phyloP scores from a whole-genome alignment of 1,284 basidiomycete species.

The Tilletia horrida region DNA sequence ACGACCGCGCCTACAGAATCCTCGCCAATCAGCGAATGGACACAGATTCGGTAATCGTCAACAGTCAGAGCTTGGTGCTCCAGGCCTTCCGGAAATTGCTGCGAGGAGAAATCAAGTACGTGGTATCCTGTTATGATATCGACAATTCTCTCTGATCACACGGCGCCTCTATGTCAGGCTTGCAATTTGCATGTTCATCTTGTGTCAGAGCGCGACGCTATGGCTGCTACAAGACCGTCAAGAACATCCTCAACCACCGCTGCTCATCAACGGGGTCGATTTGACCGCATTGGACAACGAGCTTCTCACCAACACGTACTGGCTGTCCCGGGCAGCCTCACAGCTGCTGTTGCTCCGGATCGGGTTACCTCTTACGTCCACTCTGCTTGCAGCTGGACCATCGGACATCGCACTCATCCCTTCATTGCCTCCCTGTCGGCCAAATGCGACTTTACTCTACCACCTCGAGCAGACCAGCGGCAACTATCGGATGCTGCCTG shows the following conservation, averaged over 20 bases:
- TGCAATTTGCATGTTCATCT: background rate
- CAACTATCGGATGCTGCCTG: background rate
- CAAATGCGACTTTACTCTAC: background rate
- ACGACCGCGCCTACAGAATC: background rate
- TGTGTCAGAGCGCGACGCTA: background rate
- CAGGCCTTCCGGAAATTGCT: background rate
- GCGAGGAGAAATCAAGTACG: background rate
- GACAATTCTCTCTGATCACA: background rate
- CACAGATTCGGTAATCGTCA: conserved; percentile 11
- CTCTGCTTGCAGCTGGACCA: background rate
- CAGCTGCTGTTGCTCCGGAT: background rate
- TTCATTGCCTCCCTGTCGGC: background rate
- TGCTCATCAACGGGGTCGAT: background rate
- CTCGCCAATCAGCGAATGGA: conserved; percentile 5
- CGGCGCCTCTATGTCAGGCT: background rate
- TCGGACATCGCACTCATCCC: background rate
- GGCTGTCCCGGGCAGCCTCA: background rate
- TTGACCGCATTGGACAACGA: background rate
- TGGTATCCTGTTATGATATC: background rate
- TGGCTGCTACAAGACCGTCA: conserved; percentile 13
- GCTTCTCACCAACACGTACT: conserved; percentile 4
- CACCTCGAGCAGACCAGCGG: background rate
- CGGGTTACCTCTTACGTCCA: background rate
- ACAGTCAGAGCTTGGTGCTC: background rate
- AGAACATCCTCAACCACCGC: background rate